phyloP scores from a whole-genome alignment of 441 rosid genomes.

The Pelargonium fulgidum region DNA sequence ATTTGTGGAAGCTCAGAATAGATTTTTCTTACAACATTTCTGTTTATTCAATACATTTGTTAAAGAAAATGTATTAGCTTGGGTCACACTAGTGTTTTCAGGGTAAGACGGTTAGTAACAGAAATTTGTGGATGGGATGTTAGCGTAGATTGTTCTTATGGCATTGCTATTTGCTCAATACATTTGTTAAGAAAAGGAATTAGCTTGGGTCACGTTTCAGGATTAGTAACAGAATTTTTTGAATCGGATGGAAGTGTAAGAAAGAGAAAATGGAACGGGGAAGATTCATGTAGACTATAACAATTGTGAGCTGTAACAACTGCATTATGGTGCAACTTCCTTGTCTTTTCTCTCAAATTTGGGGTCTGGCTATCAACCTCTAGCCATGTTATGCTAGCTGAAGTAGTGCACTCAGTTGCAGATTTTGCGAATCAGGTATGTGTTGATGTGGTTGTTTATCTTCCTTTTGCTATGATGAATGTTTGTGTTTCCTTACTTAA shows the following conservation, averaged over 20 bases:
- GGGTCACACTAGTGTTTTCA: too few species aligned
- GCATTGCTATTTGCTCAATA: too few species aligned
- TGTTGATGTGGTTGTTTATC: slow-evolving; percentile 4
- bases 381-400: slow-evolving; percentile 96
- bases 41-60: not conserved
- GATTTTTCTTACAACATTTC: not conserved
- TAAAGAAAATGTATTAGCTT: too few species aligned
- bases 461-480: not conserved
- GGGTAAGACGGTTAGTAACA: too few species aligned
- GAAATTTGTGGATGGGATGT: too few species aligned
- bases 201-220: too few species aligned
- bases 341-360: slow-evolving; percentile 92
- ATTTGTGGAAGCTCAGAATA: not conserved
- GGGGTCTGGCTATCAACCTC: slow-evolving; percentile 86
- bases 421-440: slow-evolving; percentile 95
- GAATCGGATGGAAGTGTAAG: too few species aligned
- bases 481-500: not conserved
- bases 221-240: too few species aligned
- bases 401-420: slow-evolving; percentile 85
- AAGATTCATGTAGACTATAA: too few species aligned
- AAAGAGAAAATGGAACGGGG: too few species aligned
- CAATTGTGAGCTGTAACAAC: slow-evolving; percentile 67
- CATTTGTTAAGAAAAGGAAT: too few species aligned
- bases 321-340: slow-evolving; percentile 96
- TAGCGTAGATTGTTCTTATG: too few species aligned